These are phyloP conservation scores for Nothophoma quercina DNA, from an alignment of 2,329 filamentous ascomycete genomes.

Conservation along the genomic window DNA sequence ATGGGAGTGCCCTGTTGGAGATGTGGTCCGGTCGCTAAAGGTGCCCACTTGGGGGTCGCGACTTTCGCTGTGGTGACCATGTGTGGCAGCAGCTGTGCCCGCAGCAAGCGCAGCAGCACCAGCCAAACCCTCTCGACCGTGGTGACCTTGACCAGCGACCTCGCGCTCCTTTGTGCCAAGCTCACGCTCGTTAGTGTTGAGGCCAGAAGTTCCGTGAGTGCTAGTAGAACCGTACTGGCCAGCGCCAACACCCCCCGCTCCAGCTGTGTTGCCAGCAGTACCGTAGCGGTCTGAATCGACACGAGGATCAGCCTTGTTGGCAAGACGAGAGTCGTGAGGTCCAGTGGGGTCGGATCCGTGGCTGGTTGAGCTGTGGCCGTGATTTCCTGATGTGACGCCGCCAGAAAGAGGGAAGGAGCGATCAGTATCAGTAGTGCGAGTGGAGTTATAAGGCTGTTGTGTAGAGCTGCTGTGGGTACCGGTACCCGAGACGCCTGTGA, in stretches of 20 bases:
- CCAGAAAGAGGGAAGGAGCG: constrained; percentile 49
- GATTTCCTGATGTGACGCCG: constrained; percentile 30
- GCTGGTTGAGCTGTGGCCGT: not conserved
- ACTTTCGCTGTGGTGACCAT: not conserved
- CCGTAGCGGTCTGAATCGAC: no score
- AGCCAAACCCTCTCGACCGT: constrained; percentile 39
- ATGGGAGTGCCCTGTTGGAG: constrained; percentile 11
- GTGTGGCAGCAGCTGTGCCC: constrained; percentile 3
- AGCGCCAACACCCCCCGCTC: no score
- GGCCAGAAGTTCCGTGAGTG: not conserved
- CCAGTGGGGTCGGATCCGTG: not conserved
- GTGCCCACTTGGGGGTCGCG: not conserved
- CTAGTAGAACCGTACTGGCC: no score
- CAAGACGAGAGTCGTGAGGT: no score
- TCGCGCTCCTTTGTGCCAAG: constrained; percentile 33
- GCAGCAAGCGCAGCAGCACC: constrained; percentile 37
- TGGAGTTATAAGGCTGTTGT: constrained; percentile 10
- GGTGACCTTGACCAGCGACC: constrained; percentile 18
- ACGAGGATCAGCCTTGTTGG: no score
- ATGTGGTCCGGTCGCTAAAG: not conserved
- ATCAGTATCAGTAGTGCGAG: constrained; percentile 31
- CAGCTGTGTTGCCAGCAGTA: no score
- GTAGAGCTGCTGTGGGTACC: constrained; percentile 7
- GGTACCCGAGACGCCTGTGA: not conserved
- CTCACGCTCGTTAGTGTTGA: constrained; percentile 14